Percentiles rank a stretch among this genome's conserved stretches.
phyloP scores from a whole-genome alignment of 1,139 yeast genomes.

The Yamadazyma dushanensis region DNA sequence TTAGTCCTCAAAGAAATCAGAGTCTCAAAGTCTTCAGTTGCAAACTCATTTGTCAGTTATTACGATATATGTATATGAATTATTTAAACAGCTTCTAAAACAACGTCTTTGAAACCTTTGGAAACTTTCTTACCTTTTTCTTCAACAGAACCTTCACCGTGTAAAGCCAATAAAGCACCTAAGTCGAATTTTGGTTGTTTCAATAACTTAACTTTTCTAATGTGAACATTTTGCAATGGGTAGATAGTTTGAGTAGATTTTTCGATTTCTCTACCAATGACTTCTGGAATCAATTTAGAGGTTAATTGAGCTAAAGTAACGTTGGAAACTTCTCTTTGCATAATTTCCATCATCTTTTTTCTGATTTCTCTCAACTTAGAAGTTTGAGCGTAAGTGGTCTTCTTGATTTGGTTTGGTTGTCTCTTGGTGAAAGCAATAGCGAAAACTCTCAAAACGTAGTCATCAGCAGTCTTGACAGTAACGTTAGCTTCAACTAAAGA shows the following conservation, averaged over 20 bases:
- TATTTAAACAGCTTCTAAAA: constrained; percentile 46
- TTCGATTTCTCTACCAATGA: constrained; percentile 54
- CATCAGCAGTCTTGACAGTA: constrained; percentile 52
- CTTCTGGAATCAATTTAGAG: constrained; percentile 53
- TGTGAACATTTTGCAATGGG: constrained; percentile 54
- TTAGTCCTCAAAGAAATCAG: too few species aligned
- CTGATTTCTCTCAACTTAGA: constrained; percentile 53
- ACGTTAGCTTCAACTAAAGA: constrained; percentile 54
- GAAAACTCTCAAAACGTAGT: constrained; percentile 50
- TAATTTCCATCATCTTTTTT: constrained; percentile 52
- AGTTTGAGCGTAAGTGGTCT: constrained; percentile 53
- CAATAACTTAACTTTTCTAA: constrained; percentile 54
- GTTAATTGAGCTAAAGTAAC: constrained; percentile 52
- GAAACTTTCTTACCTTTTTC: constrained; percentile 54
- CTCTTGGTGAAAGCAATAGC: constrained; percentile 56
- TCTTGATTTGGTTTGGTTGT: constrained; percentile 52
- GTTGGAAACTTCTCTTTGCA: constrained; percentile 54
- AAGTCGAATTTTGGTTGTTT: constrained; percentile 55
- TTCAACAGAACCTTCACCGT: constrained; percentile 52
- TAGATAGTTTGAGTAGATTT: constrained; percentile 52
- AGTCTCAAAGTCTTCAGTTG: too few species aligned
- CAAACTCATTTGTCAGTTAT: constrained; percentile 3
- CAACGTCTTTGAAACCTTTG: constrained; percentile 51
- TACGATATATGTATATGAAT: constrained; percentile 16
- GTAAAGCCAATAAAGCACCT: constrained; percentile 52